Evolutionary conservation across 2,329 filamentous ascomycete species (phyloP), one percentile per base, ranked within the genome.

Genomic region (Alternaria tenuissima): DNA sequence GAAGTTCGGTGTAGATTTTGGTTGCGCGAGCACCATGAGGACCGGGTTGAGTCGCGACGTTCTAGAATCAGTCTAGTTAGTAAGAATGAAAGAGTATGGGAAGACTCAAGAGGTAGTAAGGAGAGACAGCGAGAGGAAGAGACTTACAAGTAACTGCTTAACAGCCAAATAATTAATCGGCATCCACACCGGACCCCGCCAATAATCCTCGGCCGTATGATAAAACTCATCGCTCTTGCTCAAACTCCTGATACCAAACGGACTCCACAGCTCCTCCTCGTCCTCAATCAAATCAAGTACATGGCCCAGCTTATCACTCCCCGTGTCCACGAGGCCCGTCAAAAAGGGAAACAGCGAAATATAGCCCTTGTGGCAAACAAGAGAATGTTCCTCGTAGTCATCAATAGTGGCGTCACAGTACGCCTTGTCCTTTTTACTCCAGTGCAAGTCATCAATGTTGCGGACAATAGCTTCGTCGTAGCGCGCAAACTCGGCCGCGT

Each of bases 361-460:
- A 75, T 99, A 99, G 20, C 95, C 95, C 80, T 96, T 97, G 82
- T 98, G 95, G 81, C 95, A 99, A 42, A 97, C 92, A 20, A 95
- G 89, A 36, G 85, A 79, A 72, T 92, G 89, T 80, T 99, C 95
- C 78, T 99, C 95, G 75, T 92, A 99, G 62, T 93, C 93, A 71
- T 99, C 94, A 61, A 99, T 91, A 0, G 93, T 97, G 1, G 93
- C 93, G 77, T 99, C 95, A 77, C 95, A 99, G 82, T 93, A 99
- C 63, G 91, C 91, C 57, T 92, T 88, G 4, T 89, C 86, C 69
- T 89, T 85, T 56, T 92, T 87, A 18, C 90, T 91, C 95, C 95
- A 99, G 81, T 99, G 95, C 39, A 99, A 85, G 75, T 97, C 93
- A 69, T 95, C 90, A 47, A 98, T 88, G 78, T 99, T 99, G 71